These are phyloP conservation scores for Chamaenerion angustifolium DNA, from an alignment of 345 rosid species.

Conservation along the genomic window DNA sequence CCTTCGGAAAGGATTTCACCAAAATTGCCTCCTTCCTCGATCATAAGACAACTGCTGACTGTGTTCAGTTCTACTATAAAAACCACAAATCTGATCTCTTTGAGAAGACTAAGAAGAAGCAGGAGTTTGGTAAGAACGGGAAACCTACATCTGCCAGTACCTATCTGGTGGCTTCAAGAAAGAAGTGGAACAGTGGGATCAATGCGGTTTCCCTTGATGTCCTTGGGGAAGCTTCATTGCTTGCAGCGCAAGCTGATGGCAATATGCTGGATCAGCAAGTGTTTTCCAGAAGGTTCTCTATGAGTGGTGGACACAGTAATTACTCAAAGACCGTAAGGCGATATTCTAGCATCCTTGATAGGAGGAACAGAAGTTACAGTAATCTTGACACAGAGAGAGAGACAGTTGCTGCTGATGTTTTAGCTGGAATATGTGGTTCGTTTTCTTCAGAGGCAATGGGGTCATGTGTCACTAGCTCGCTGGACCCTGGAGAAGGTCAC, in stretches of 20 bases:
- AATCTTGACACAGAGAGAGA: constrained; percentile 42
- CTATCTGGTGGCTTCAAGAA: constrained; percentile 49
- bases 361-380: constrained; percentile 35
- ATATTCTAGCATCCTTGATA: constrained; percentile 33
- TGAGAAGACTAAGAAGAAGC: constrained; percentile 69
- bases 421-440: constrained; percentile 71
- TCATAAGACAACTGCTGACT: constrained; percentile 88
- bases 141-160: constrained; percentile 39
- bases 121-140: constrained; percentile 32
- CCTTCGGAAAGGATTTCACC: constrained; percentile 71
- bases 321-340: constrained; percentile 22
- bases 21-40: constrained; percentile 77
- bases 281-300: constrained; percentile 30
- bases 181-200: constrained; percentile 55
- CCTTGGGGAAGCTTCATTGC: constrained; percentile 60
- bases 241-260: constrained; percentile 58
- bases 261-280: constrained; percentile 18
- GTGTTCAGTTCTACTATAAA: constrained; percentile 92
- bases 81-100: constrained; percentile 92
- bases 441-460: constrained; percentile 77
- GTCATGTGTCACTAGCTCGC: constrained; percentile 62
- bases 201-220: constrained; percentile 67
- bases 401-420: constrained; percentile 69
- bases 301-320: constrained; percentile 32
- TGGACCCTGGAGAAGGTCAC: constrained; percentile 40